A percentile compares a stretch with the other conserved stretches of the same genome.
Evolutionary conservation across 2,329 filamentous ascomycete species (phyloP).

Genomic region (Trichoderma polysporum): DNA sequence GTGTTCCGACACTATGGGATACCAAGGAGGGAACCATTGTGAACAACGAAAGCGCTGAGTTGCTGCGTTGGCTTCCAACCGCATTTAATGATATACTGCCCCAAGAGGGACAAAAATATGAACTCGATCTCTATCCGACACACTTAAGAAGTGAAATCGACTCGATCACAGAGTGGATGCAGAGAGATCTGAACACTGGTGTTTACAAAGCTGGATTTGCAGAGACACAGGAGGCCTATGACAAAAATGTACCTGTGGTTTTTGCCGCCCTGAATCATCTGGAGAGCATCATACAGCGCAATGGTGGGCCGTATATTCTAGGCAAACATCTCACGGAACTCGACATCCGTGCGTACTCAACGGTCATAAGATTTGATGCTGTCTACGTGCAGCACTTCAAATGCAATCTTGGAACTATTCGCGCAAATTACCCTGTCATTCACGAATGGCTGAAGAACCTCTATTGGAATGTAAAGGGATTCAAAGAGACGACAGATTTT

Average conservation of each 20-base stretch:
- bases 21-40: slow-evolving; percentile 68
- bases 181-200: slow-evolving; percentile 49
- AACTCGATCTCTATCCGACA: slow-evolving; percentile 57
- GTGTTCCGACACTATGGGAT: slow-evolving; percentile 71
- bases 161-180: slow-evolving; percentile 65
- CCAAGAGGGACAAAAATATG: slow-evolving; percentile 36
- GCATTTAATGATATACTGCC: slow-evolving; percentile 64
- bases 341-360: slow-evolving; percentile 66
- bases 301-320: slow-evolving; percentile 58
- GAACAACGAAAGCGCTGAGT: slow-evolving; percentile 78
- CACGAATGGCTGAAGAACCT: slow-evolving; percentile 67
- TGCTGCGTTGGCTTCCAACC: slow-evolving; percentile 80
- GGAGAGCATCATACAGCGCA: slow-evolving; percentile 53
- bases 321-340: slow-evolving; percentile 65
- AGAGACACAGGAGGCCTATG: slow-evolving; percentile 63
- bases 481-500: slow-evolving; percentile 61
- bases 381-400: slow-evolving; percentile 67
- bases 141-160: slow-evolving; percentile 58
- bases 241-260: slow-evolving; percentile 58
- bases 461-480: slow-evolving; percentile 62
- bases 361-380: slow-evolving; percentile 64
- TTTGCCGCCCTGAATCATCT: slow-evolving; percentile 65
- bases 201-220: slow-evolving; percentile 64
- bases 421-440: slow-evolving; percentile 63
- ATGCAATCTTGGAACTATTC: slow-evolving; percentile 63